phyloP scores from a whole-genome alignment of 768 basidiomycete genomes.

The Leccinum imitatum region DNA sequence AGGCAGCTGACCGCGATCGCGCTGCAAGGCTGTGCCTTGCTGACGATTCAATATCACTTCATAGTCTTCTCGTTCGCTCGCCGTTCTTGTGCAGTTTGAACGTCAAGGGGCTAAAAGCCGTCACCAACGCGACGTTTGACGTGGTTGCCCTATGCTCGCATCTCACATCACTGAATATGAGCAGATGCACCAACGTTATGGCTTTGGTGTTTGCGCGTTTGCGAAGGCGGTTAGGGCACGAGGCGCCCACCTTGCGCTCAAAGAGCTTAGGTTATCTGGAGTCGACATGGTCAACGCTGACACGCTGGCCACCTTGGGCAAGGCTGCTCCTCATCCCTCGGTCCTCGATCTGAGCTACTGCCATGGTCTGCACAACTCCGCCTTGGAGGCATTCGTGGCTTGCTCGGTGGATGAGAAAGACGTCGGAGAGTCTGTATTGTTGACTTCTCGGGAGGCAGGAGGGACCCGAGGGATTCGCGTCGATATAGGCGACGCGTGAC shows the following conservation, averaged over 20 bases:
- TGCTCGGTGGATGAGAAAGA: too few species aligned
- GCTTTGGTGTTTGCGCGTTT: slow-evolving; percentile 55
- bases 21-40: slow-evolving; percentile 65
- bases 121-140: too few species aligned
- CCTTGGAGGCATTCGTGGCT: slow-evolving; percentile 65
- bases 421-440: too few species aligned
- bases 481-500: slow-evolving; percentile 63
- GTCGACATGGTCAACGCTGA: slow-evolving; percentile 59
- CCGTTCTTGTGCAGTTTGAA: too few species aligned
- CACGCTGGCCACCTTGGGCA: slow-evolving; percentile 63
- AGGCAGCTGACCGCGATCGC: slow-evolving; percentile 69
- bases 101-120: too few species aligned
- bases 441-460: too few species aligned
- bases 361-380: slow-evolving; percentile 69
- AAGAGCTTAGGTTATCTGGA: slow-evolving; percentile 66
- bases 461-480: neutral
- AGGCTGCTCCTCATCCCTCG: slow-evolving; percentile 68
- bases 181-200: slow-evolving; percentile 68
- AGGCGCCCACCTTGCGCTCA: slow-evolving; percentile 52
- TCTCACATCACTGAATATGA: slow-evolving; percentile 64
- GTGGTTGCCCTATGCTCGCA: slow-evolving; percentile 58
- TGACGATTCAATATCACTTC: slow-evolving; percentile 67
- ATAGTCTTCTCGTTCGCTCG: slow-evolving; percentile 58
- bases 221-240: slow-evolving; percentile 44
- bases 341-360: slow-evolving; percentile 79